Conservation (phyloP, 345 rosid species). For the Eucalyptus sp. region DNA sequence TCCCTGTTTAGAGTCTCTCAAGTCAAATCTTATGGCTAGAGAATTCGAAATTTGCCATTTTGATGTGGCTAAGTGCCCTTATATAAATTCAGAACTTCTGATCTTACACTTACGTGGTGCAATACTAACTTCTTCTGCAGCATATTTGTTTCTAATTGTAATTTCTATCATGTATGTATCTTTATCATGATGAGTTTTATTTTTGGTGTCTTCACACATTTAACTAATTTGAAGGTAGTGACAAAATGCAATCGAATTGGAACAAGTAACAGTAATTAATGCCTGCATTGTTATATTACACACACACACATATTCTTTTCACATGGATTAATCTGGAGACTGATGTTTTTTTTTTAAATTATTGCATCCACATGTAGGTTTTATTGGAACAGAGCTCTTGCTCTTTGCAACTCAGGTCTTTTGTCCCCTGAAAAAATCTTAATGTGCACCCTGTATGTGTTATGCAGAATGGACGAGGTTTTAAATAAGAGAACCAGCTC, state of each 20-base stretch:
- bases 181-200: background rate
- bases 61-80: background rate
- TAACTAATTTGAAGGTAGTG: background rate
- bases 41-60: background rate
- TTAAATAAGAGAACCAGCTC: background rate
- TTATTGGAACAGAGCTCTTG: background rate
- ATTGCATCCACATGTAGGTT: background rate
- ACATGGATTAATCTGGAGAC: background rate
- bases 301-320: background rate
- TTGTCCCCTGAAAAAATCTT: background rate
- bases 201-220: background rate
- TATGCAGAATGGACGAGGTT: background rate
- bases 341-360: background rate
- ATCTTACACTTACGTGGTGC: background rate
- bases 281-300: background rate
- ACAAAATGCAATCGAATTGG: background rate
- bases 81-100: background rate
- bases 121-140: background rate
- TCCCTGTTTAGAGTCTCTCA: background rate
- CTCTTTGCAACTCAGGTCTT: background rate
- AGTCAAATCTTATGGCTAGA: background rate
- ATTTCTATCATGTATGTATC: background rate
- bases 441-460: background rate
- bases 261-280: background rate
- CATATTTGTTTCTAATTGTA: background rate